Conservation (phyloP, 306 rosid species). For the Malus fusca region DNA sequence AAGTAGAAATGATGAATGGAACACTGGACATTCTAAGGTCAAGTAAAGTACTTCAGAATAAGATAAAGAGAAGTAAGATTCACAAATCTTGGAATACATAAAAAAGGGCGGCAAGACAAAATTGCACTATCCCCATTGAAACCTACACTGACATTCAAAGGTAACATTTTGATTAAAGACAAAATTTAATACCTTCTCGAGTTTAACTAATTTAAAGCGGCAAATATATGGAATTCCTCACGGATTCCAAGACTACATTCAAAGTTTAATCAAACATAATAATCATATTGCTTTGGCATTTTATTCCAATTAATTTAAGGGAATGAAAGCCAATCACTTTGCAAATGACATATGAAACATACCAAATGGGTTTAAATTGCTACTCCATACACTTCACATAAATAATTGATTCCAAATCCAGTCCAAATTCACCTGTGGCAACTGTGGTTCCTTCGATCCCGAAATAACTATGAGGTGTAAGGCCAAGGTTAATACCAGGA, state of each 20-base stretch:
- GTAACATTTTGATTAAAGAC: too few relatives aligned
- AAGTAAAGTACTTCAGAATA: not conserved
- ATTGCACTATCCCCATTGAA: not conserved
- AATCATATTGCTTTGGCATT: not conserved
- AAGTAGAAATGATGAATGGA: constrained; percentile 43
- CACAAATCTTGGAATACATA: not conserved
- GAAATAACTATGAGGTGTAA: not conserved
- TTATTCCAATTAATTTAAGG: not conserved
- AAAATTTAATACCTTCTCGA: too few relatives aligned
- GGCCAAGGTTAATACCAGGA: not conserved
- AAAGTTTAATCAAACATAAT: not conserved
- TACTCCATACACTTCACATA: not conserved
- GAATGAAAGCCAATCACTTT: not conserved
- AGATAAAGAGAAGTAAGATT: too few relatives aligned
- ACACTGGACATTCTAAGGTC: constrained; percentile 10
- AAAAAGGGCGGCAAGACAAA: not conserved
- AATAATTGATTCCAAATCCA: not conserved
- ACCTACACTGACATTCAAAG: not conserved
- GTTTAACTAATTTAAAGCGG: too few relatives aligned
- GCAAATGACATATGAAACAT: not conserved
- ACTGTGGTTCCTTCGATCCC: not conserved
- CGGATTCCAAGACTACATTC: not conserved
- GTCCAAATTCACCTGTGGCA: not conserved
- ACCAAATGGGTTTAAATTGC: not conserved
- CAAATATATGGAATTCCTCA: too few relatives aligned